Conservation (phyloP, 164 flowering plant species). For the Macadamia integrifolia region DNA sequence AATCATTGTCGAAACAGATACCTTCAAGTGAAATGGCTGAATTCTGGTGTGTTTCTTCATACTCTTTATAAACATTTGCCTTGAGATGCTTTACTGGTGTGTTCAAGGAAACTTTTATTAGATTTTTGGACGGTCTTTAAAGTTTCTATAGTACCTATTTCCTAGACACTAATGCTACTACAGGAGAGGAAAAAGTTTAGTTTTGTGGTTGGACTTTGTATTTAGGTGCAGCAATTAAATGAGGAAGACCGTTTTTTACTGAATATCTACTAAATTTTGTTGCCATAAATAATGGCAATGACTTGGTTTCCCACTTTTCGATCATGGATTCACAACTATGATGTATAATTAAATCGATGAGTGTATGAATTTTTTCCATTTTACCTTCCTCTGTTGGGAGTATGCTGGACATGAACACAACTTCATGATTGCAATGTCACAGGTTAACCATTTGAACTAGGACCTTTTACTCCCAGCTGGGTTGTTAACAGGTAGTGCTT, state of each 20-base stretch:
- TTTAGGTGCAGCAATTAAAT: too few relatives aligned
- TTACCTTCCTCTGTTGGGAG: too few relatives aligned
- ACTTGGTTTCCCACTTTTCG: neutral
- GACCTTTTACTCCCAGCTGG: too few relatives aligned
- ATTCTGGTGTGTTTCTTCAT: constrained; percentile 57
- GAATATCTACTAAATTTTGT: neutral
- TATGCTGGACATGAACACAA: too few relatives aligned
- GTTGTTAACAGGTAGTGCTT: too few relatives aligned
- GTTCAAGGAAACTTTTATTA: neutral
- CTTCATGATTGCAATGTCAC: too few relatives aligned
- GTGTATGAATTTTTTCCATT: too few relatives aligned
- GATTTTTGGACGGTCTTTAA: neutral
- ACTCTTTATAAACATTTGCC: neutral
- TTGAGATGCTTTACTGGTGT: neutral
- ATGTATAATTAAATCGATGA: too few relatives aligned
- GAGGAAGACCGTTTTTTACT: neutral
- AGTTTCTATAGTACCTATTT: neutral
- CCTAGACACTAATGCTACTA: neutral
- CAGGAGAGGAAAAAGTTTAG: neutral
- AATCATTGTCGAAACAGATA: constrained; percentile 76
- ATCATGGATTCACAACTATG: too few relatives aligned
- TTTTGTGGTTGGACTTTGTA: too few relatives aligned
- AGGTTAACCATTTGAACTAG: too few relatives aligned
- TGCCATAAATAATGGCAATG: neutral
- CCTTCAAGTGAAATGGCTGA: constrained; percentile 99